Conservation (phyloP, 2,329 filamentous ascomycete genomes). For the Davidsoniella australis region DNA sequence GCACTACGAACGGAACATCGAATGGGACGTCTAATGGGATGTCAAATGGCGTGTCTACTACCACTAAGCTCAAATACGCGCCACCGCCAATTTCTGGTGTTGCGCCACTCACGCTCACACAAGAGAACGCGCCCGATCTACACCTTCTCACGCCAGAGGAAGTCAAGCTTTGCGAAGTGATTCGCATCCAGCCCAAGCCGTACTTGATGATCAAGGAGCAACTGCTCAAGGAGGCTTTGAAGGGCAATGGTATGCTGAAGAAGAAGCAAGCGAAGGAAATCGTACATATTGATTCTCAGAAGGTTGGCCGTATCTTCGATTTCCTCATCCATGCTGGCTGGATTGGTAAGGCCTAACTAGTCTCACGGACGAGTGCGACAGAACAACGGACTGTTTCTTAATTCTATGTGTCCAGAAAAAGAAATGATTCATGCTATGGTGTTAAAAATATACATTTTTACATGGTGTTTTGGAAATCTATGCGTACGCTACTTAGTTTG, state of each 20-base stretch:
- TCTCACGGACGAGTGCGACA: not conserved
- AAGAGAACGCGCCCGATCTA: constrained; percentile 63
- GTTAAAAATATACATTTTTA: too few species aligned
- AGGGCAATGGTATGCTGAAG: constrained; percentile 73
- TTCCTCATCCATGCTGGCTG: constrained; percentile 89
- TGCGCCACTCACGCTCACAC: constrained; percentile 48
- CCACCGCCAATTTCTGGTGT: constrained; percentile 43
- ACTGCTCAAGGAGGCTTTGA: constrained; percentile 77
- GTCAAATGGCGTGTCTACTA: constrained; percentile 21
- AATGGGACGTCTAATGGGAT: constrained; percentile 20
- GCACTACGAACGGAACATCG: constrained; percentile 30
- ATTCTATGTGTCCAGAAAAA: too few species aligned
- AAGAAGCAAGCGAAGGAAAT: constrained; percentile 88
- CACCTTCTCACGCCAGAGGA: constrained; percentile 79
- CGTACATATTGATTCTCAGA: constrained; percentile 66
- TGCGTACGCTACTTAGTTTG: too few species aligned
- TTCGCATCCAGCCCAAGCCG: constrained; percentile 80
- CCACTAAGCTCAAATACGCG: constrained; percentile 32
- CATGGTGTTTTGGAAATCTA: too few species aligned
- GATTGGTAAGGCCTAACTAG: constrained; percentile 59
- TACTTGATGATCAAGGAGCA: constrained; percentile 91
- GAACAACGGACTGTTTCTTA: too few species aligned
- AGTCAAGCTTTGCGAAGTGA: constrained; percentile 64
- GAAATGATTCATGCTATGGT: too few species aligned
- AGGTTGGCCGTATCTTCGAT: constrained; percentile 75